Percentiles rank a stretch among this genome's conserved stretches.
Conservation (phyloP, 345 rosid species). For the Salix koriyanagi region DNA sequence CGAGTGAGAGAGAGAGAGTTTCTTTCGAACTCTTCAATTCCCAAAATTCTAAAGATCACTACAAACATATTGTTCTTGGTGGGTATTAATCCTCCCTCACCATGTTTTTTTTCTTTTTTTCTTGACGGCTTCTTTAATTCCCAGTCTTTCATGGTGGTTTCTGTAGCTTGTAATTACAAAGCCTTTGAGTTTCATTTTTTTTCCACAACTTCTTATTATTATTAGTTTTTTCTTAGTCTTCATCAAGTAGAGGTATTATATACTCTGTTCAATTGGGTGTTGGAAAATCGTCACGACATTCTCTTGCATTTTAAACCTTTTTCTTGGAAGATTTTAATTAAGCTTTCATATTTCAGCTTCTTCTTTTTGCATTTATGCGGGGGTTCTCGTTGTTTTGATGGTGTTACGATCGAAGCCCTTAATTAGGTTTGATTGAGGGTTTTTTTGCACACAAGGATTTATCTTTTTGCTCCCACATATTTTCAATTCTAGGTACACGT, state of each 20-base stretch:
- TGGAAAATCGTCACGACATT: not conserved
- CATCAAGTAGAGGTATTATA: not conserved
- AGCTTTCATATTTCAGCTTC: not conserved
- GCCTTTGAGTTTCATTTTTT: not conserved
- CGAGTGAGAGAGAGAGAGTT: not conserved
- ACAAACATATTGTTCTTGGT: conserved; percentile 16
- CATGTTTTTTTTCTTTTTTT: too few relatives aligned
- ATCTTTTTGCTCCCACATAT: not conserved
- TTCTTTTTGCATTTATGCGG: not conserved
- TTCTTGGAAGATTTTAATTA: not conserved
- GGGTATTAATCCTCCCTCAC: conserved; percentile 12
- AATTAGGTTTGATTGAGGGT: not conserved
- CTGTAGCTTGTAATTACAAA: not conserved
- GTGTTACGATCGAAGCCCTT: not conserved
- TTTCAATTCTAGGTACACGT: not conserved
- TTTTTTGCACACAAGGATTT: not conserved
- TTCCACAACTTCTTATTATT: not conserved
- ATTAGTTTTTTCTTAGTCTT: not conserved
- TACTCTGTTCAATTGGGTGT: not conserved
- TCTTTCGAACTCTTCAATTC: conserved; percentile 5
- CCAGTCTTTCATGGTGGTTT: not conserved
- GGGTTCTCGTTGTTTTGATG: not conserved
- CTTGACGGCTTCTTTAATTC: not conserved
- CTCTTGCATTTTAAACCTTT: not conserved
- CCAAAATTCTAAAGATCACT: conserved; percentile 7